Percentiles rank a stretch among this genome's conserved stretches.
Conservation (phyloP, 2,329 filamentous ascomycete genomes). For the Fusarium metavorans region DNA sequence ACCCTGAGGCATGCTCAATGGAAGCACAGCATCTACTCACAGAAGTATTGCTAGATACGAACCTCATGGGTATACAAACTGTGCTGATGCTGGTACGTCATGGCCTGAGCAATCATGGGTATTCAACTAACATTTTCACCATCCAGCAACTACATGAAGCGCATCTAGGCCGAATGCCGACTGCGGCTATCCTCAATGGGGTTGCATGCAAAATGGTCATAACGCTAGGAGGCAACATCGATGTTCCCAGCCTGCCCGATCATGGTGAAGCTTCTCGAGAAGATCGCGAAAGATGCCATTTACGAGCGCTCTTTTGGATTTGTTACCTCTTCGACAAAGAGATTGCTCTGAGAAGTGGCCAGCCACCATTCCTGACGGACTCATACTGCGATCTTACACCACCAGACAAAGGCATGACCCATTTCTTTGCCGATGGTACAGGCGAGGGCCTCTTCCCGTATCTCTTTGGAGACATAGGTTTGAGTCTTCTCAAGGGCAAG, state of each 20-base stretch:
- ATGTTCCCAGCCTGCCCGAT: background rate
- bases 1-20: background rate
- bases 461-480: background rate
- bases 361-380: background rate
- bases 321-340: background rate
- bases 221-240: background rate
- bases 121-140: background rate
- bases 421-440: background rate
- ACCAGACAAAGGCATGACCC: background rate
- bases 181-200: background rate
- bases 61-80: background rate
- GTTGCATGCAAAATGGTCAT: background rate
- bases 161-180: background rate
- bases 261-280: background rate
- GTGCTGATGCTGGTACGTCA: background rate
- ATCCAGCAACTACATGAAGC: background rate
- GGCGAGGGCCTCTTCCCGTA: background rate
- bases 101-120: rapidly evolving
- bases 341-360: background rate
- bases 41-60: background rate
- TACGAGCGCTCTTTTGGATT: background rate
- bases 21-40: background rate
- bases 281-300: background rate
- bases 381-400: background rate
- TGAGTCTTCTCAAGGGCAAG: background rate